Conservation (phyloP, 2,329 filamentous ascomycete genomes). For the Aspergillus sp. region DNA sequence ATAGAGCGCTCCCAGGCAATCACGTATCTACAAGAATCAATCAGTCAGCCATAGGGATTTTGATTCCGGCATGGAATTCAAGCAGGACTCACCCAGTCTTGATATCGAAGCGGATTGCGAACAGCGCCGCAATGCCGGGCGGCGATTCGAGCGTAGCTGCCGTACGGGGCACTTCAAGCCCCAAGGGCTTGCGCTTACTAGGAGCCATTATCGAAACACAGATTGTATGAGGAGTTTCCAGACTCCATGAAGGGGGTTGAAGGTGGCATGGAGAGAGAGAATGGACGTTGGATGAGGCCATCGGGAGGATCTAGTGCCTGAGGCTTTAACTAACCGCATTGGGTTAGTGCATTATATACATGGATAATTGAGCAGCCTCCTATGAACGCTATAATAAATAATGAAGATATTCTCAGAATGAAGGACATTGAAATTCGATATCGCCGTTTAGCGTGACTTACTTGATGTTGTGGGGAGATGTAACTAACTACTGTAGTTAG, state of each 20-base stretch:
- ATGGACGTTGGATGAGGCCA: background rate
- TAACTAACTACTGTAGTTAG: no score
- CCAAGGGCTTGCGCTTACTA: conserved; percentile 24
- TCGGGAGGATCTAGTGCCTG: conserved; percentile 3
- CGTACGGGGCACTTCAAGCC: conserved; percentile 28
- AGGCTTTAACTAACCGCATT: conserved; percentile 6
- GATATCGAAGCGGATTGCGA: conserved; percentile 86
- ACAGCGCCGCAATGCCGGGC: conserved; percentile 64
- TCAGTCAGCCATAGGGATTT: background rate
- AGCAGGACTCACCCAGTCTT: conserved; percentile 65
- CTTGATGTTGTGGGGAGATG: no score
- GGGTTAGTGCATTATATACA: conserved; percentile 3
- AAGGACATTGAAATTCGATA: background rate
- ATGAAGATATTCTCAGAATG: background rate
- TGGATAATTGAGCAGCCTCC: no score
- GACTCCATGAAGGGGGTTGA: conserved; percentile 17
- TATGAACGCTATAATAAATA: background rate
- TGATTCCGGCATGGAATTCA: background rate
- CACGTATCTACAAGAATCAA: conserved; percentile 53
- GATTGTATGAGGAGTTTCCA: conserved; percentile 5
- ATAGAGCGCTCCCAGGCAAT: conserved; percentile 78
- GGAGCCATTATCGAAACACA: conserved; percentile 21
- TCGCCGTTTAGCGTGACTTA: no score
- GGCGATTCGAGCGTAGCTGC: conserved; percentile 28
- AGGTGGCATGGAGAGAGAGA: background rate